These are phyloP conservation scores for Echinochloa phyllopogon DNA, from an alignment of 176 grass and related monocot species.

Conservation along the genomic window DNA sequence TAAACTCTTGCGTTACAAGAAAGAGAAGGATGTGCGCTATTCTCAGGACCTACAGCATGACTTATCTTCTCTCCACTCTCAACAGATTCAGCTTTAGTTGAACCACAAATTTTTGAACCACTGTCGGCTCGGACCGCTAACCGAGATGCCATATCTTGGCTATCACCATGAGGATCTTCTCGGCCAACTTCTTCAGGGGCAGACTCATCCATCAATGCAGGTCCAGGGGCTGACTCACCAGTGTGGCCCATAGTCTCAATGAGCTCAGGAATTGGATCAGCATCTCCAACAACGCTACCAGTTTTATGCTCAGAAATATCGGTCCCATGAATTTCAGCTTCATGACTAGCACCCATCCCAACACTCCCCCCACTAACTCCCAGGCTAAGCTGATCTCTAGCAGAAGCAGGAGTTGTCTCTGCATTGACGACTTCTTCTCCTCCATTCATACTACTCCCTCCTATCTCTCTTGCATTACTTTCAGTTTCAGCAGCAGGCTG, in stretches of 20 bases:
- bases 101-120: conserved; percentile 83
- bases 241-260: conserved; percentile 88
- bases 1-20: conserved; percentile 95
- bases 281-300: conserved; percentile 81
- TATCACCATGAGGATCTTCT: conserved; percentile 80
- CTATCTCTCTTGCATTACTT: conserved; percentile 89
- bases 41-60: conserved; percentile 61
- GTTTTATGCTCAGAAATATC: conserved; percentile 90
- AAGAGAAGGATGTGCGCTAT: conserved; percentile 81
- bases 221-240: conserved; percentile 88
- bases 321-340: conserved; percentile 96
- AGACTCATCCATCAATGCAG: conserved; percentile 86
- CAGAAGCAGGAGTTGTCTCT: conserved; percentile 70
- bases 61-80: conserved; percentile 89
- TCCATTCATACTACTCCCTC: conserved; percentile 91
- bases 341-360: conserved; percentile 96
- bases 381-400: conserved; percentile 81
- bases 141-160: conserved; percentile 91
- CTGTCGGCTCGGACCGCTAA: conserved; percentile 85
- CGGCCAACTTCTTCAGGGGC: conserved; percentile 65
- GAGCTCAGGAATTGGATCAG: conserved; percentile 82
- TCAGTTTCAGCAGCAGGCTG: conserved; percentile 80
- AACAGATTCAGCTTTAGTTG: conserved; percentile 88
- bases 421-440: conserved; percentile 98
- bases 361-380: conserved; percentile 97